phyloP scores from a whole-genome alignment of 768 basidiomycete species.

The Pisolithus albus region DNA sequence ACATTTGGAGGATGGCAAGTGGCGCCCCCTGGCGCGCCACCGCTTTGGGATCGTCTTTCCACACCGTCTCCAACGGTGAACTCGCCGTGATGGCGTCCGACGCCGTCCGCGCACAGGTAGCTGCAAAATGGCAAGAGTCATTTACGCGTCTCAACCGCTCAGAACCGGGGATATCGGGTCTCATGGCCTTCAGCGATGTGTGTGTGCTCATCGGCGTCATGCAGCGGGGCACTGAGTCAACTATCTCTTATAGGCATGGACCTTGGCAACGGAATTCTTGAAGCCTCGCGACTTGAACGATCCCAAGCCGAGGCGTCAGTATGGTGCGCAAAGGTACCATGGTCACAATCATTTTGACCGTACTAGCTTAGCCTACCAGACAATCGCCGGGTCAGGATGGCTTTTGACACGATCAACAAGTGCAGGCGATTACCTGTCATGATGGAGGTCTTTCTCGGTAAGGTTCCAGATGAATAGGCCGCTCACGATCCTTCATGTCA shows the following conservation, averaged over 20 bases:
- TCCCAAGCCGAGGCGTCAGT: constrained; percentile 20
- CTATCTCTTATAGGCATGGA: constrained; percentile 49
- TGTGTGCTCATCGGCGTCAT: background rate
- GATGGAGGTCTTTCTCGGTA: constrained; percentile 68
- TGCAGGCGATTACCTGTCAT: constrained; percentile 55
- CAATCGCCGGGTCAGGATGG: constrained; percentile 42
- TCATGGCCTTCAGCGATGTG: constrained; percentile 61
- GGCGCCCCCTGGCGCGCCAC: too few relatives aligned
- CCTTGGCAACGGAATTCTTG: constrained; percentile 44
- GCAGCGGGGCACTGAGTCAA: background rate
- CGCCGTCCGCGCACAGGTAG: constrained; percentile 58
- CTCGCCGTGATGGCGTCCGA: constrained; percentile 45
- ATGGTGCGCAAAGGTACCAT: constrained; percentile 17
- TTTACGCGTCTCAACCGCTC: constrained; percentile 57
- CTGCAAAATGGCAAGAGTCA: constrained; percentile 65
- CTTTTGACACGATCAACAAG: constrained; percentile 53
- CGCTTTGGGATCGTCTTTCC: constrained; percentile 4
- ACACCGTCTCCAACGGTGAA: background rate
- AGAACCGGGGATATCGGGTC: constrained; percentile 55
- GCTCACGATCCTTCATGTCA: background rate
- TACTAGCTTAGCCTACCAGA: constrained; percentile 28
- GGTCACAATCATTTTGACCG: background rate
- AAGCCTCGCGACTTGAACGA: constrained; percentile 48
- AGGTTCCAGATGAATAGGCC: constrained; percentile 11
- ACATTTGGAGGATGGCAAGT: too few relatives aligned